Conservation (phyloP, 768 basidiomycete species). For the Auricularia auricula-judae region DNA sequence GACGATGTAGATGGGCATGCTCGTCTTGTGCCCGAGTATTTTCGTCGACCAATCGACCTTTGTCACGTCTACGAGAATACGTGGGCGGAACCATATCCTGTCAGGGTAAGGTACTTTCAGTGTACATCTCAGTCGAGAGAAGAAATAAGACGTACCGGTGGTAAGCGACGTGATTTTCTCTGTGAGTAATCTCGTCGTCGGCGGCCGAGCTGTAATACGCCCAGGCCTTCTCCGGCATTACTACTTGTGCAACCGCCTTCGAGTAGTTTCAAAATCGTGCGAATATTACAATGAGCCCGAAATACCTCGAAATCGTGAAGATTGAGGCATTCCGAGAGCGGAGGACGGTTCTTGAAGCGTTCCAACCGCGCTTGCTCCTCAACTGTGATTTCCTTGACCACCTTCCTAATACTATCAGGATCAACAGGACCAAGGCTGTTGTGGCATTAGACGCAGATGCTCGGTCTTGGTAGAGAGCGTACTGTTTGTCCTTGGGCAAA, state of each 20-base stretch:
- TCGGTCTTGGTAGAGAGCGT: conserved; percentile 10
- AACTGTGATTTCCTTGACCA: conserved; percentile 51
- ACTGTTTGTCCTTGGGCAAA: conserved; percentile 80
- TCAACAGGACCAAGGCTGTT: conserved; percentile 58
- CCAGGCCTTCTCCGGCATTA: conserved; percentile 85
- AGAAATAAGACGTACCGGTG: conserved; percentile 47
- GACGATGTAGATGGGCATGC: conserved; percentile 77
- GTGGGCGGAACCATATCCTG: conserved; percentile 81
- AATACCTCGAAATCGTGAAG: conserved; percentile 89
- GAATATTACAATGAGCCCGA: not conserved
- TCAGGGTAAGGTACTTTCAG: not conserved
- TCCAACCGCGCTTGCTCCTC: conserved; percentile 61
- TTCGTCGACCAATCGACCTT: conserved; percentile 77
- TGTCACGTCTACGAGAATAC: conserved; percentile 73
- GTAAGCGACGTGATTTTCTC: conserved; percentile 87
- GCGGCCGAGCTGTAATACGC: conserved; percentile 96
- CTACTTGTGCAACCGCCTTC: conserved; percentile 70
- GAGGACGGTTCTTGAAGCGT: conserved; percentile 52
- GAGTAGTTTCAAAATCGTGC: conserved; percentile 5
- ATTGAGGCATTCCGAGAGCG: conserved; percentile 70
- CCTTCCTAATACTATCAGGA: conserved; percentile 50
- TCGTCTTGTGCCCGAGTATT: conserved; percentile 65
- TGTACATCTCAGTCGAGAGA: conserved; percentile 2
- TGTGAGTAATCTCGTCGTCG: conserved; percentile 84
- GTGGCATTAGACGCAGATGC: not conserved